Percentiles rank a stretch among this genome's conserved stretches.
These are phyloP conservation scores for Moesziomyces sp. DNA, from an alignment of 1,284 basidiomycete genomes.

Conservation along the genomic window DNA sequence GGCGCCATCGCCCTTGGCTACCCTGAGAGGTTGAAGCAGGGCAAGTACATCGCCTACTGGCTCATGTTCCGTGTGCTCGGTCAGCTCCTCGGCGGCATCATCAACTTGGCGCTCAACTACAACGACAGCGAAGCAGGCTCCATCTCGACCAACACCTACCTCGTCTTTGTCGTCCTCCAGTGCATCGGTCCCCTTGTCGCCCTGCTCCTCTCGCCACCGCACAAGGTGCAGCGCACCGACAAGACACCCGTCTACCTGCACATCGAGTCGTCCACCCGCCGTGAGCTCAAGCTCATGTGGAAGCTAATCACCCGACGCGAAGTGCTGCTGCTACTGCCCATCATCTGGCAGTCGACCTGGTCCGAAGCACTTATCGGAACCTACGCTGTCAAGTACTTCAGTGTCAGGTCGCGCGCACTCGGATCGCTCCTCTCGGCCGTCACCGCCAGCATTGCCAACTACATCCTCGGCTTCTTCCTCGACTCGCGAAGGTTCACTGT, in stretches of 20 bases:
- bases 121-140: slow-evolving; percentile 58
- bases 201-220: slow-evolving; percentile 63
- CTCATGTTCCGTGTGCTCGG: slow-evolving; percentile 64
- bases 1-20: slow-evolving; percentile 58
- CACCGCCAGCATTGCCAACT: slow-evolving; percentile 61
- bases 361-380: slow-evolving; percentile 61
- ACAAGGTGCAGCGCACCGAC: slow-evolving; percentile 68
- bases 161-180: slow-evolving; percentile 69
- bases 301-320: slow-evolving; percentile 38
- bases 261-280: slow-evolving; percentile 47
- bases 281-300: slow-evolving; percentile 61
- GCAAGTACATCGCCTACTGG: slow-evolving; percentile 67
- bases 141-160: slow-evolving; percentile 66
- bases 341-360: slow-evolving; percentile 60
- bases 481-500: slow-evolving; percentile 58
- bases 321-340: slow-evolving; percentile 59
- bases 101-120: slow-evolving; percentile 68
- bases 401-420: slow-evolving; percentile 64
- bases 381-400: slow-evolving; percentile 62
- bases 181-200: slow-evolving; percentile 64
- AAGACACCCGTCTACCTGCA: slow-evolving; percentile 64
- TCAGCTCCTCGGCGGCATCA: slow-evolving; percentile 65
- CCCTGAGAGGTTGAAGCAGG: slow-evolving; percentile 64
- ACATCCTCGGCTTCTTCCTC: slow-evolving; percentile 65
- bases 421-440: slow-evolving; percentile 67